A percentile compares a stretch with the other conserved stretches of the same genome.
Evolutionary conservation across 1,139 yeast species (phyloP).

Genomic region (Geotrichum australiense): DNA sequence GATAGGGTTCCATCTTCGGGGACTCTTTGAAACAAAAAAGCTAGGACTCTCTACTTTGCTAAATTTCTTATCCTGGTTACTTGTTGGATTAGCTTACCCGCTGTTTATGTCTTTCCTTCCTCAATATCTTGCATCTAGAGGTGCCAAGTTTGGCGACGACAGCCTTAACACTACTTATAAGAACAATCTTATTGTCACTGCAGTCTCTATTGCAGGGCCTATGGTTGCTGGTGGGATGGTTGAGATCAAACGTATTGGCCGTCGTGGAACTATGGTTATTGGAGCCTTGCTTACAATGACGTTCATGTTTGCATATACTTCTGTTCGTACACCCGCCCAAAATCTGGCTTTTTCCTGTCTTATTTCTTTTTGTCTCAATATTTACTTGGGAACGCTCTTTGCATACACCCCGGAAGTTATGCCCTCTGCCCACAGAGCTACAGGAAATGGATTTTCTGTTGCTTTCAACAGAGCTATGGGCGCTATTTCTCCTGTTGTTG

Average conservation of each 20-base stretch:
- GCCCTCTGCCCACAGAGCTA: constrained; percentile 49
- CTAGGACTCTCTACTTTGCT: constrained; percentile 40
- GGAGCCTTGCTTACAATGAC: constrained; percentile 51
- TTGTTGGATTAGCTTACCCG: constrained; percentile 49
- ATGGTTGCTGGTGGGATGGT: constrained; percentile 42
- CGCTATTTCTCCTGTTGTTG: constrained; percentile 47
- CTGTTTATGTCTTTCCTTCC: constrained; percentile 48
- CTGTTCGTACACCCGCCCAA: constrained; percentile 44
- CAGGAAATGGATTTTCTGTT: constrained; percentile 50
- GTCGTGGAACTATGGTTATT: constrained; percentile 49
- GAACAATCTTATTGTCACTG: constrained; percentile 46
- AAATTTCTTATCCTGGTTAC: constrained; percentile 43
- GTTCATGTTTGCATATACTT: constrained; percentile 51
- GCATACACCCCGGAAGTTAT: constrained; percentile 41
- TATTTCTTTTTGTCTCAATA: constrained; percentile 44
- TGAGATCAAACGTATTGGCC: constrained; percentile 43
- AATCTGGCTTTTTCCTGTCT: constrained; percentile 49
- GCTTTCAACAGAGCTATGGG: constrained; percentile 44
- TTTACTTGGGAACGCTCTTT: constrained; percentile 43
- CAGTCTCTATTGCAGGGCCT: constrained; percentile 52
- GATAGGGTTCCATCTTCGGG: constrained; percentile 19
- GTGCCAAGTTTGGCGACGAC: constrained; percentile 39
- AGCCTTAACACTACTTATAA: constrained; percentile 42
- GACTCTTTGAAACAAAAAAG: constrained; percentile 38
- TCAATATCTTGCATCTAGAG: constrained; percentile 41